These are phyloP conservation scores for Cercis canadensis DNA, from an alignment of 306 rosid genomes.

Conservation along the genomic window DNA sequence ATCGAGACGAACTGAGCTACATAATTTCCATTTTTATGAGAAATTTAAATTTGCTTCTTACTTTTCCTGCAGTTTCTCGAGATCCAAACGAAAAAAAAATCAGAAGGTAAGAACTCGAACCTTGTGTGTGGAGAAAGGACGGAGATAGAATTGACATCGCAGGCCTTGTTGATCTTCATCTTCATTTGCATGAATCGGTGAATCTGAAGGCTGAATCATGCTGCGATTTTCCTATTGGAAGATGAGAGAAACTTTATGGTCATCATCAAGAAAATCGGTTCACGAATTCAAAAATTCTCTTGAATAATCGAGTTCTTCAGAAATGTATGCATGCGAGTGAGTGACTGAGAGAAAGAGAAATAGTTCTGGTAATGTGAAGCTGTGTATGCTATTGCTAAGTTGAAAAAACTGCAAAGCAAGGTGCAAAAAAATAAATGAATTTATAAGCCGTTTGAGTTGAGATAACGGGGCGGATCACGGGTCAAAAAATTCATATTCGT, in stretches of 20 bases:
- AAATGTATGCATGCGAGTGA: conserved; percentile 12
- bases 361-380: not conserved
- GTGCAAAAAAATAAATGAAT: conserved; percentile 31
- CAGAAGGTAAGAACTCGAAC: conserved; percentile 30
- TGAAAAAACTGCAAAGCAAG: not conserved
- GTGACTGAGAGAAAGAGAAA: conserved; percentile 14
- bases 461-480: not conserved
- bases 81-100: conserved; percentile 15
- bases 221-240: not conserved
- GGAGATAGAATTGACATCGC: conserved; percentile 88
- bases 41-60: not conserved
- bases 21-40: not conserved
- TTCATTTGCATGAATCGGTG: conserved; percentile 42
- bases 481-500: not conserved
- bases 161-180: conserved; percentile 89
- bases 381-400: not conserved
- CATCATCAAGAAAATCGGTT: conserved; percentile 25
- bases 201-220: not conserved
- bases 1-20: not conserved
- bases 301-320: not conserved
- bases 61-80: conserved; percentile 5
- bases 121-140: conserved; percentile 83
- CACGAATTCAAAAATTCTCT: conserved; percentile 5
- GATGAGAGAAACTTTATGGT: conserved; percentile 7
- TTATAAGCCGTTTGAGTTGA: not conserved